phyloP scores from a whole-genome alignment of 306 rosid species.

The barrel medic (Medicago truncatula) region MtrunA17r5.0-ANR NC_053046.1:30438501-30439000 shows the following conservation, averaged over 20 bases:
- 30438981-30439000: conserved; percentile 17
- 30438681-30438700: conserved; percentile 61
- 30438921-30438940: neutral
- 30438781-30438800: too few species aligned
- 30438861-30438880: conserved; percentile 21
- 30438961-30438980: neutral
- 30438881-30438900: neutral
- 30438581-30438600: neutral
- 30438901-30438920: neutral
- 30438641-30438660: conserved; percentile 31
- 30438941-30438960: neutral
- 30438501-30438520: conserved; percentile 75
- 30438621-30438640: neutral
- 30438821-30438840: too few species aligned
- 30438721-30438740: conserved; percentile 85
- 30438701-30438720: conserved; percentile 80
- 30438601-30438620: neutral
- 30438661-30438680: conserved; percentile 86
- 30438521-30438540: conserved; percentile 76
- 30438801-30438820: too few species aligned
- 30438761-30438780: conserved; percentile 10
- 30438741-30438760: conserved; percentile 54
- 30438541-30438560: conserved; percentile 52
- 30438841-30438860: neutral
- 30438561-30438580: neutral